Conservation (phyloP, 495 filamentous ascomycete genomes). For the Penicillium cosmopolitanum region DNA sequence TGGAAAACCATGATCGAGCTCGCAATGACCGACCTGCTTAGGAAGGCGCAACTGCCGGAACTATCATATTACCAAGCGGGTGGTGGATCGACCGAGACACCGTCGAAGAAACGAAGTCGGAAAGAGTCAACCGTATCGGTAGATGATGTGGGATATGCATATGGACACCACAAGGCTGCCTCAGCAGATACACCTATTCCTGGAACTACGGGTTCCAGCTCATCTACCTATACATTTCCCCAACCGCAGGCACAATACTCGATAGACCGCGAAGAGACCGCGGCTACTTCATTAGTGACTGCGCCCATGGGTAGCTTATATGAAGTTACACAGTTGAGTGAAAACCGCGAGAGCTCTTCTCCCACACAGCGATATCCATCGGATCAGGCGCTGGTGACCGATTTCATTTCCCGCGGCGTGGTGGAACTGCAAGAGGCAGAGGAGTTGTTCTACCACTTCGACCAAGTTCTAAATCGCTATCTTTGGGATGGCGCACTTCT, state of each 20-base stretch:
- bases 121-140: slow-evolving; percentile 46
- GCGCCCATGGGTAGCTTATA: slow-evolving; percentile 64
- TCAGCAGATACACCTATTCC: slow-evolving; percentile 18
- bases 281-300: slow-evolving; percentile 49
- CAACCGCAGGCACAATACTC: slow-evolving; percentile 41
- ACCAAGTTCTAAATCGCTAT: slow-evolving; percentile 57
- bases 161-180: slow-evolving; percentile 21
- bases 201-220: slow-evolving; percentile 19
- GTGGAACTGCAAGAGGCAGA: slow-evolving; percentile 54
- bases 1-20: slow-evolving; percentile 53
- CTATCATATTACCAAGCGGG: slow-evolving; percentile 49
- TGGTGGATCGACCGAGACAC: slow-evolving; percentile 39
- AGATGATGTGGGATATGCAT: slow-evolving; percentile 31
- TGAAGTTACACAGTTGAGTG: slow-evolving; percentile 61
- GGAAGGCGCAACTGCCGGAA: slow-evolving; percentile 49
- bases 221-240: slow-evolving; percentile 23
- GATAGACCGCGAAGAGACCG: slow-evolving; percentile 48
- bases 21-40: slow-evolving; percentile 50
- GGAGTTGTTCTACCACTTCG: slow-evolving; percentile 52
- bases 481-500: slow-evolving; percentile 53
- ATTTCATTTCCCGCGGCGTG: slow-evolving; percentile 55
- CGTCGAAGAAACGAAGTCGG: slow-evolving; percentile 40
- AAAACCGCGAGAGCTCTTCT: slow-evolving; percentile 46
- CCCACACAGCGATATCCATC: slow-evolving; percentile 39
- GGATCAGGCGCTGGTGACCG: slow-evolving; percentile 48